A percentile compares a stretch with the other conserved stretches of the same genome.
Conservation (phyloP, 768 basidiomycete species). For the Phylloporus sp. region DNA sequence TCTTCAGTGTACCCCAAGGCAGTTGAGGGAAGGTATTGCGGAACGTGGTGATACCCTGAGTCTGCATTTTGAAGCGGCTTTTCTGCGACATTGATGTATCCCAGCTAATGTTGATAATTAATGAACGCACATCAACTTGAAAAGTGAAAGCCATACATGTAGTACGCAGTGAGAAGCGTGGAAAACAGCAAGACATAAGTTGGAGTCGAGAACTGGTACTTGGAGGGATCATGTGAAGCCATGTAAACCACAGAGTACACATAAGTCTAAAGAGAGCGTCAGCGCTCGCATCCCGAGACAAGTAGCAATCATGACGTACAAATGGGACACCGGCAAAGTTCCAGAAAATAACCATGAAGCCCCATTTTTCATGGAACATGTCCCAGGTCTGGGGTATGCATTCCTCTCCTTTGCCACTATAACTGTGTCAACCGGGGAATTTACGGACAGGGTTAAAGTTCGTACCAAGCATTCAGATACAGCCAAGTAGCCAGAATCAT, state of each 20-base stretch:
- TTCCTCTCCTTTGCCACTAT: conserved; percentile 86
- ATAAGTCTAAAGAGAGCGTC: conserved; percentile 60
- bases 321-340: conserved; percentile 92
- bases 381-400: conserved; percentile 98
- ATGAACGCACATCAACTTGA: background rate
- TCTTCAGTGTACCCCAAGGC: conserved; percentile 74
- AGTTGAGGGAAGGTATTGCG: conserved; percentile 94
- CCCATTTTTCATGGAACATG: conserved; percentile 99
- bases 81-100: conserved; percentile 97
- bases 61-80: conserved; percentile 96
- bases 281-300: background rate
- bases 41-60: conserved; percentile 79
- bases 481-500: conserved; percentile 94
- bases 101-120: conserved; percentile 51
- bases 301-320: conserved; percentile 44
- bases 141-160: conserved; percentile 50
- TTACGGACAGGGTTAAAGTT: background rate
- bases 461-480: conserved; percentile 93
- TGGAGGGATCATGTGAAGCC: conserved; percentile 87
- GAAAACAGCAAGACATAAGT: conserved; percentile 70
- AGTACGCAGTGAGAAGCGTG: conserved; percentile 81
- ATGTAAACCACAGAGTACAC: conserved; percentile 98
- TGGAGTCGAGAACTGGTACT: conserved; percentile 80
- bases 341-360: conserved; percentile 99
- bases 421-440: conserved; percentile 3